phyloP scores from a whole-genome alignment of 2,329 filamentous ascomycete species.

The Clonostachys sp. region DNA sequence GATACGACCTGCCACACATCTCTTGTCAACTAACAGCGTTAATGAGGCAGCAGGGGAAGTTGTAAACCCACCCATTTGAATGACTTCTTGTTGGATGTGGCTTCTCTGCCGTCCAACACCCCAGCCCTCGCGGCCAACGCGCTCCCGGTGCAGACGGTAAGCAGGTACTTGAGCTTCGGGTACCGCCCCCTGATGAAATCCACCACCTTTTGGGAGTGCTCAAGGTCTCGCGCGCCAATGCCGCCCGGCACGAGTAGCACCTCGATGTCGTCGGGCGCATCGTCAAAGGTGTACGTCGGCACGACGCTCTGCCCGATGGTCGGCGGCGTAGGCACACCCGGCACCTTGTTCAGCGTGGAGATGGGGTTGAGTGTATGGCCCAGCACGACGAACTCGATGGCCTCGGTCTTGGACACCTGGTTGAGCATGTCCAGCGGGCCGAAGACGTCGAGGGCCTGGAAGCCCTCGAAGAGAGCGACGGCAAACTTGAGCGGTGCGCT shows the following conservation, averaged over 20 bases:
- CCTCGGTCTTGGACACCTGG: constrained; percentile 12
- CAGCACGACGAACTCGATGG: constrained; percentile 17
- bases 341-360: constrained; percentile 9
- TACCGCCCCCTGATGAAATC: constrained; percentile 37
- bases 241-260: constrained; percentile 34
- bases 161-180: constrained; percentile 39
- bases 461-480: constrained; percentile 26
- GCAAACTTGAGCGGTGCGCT: constrained; percentile 14
- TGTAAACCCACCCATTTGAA: constrained; percentile 29
- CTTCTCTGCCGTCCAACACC: constrained; percentile 48
- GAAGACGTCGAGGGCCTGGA: constrained; percentile 32
- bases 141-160: constrained; percentile 61
- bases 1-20: constrained; percentile 19
- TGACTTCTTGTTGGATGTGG: constrained; percentile 56
- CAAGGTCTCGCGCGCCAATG: constrained; percentile 16
- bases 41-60: not conserved
- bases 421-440: constrained; percentile 29
- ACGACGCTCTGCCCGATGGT: constrained; percentile 20
- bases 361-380: constrained; percentile 19
- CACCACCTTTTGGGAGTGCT: constrained; percentile 13
- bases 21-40: not conserved
- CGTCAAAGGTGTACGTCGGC: constrained; percentile 29
- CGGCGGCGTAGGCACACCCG: constrained; percentile 1
- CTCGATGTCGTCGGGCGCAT: constrained; percentile 24
- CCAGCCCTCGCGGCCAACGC: constrained; percentile 49